A percentile compares a stretch with the other conserved stretches of the same genome.
phyloP scores from a whole-genome alignment of 352 stramenopile species.

The Phytophthora citricola region DNA sequence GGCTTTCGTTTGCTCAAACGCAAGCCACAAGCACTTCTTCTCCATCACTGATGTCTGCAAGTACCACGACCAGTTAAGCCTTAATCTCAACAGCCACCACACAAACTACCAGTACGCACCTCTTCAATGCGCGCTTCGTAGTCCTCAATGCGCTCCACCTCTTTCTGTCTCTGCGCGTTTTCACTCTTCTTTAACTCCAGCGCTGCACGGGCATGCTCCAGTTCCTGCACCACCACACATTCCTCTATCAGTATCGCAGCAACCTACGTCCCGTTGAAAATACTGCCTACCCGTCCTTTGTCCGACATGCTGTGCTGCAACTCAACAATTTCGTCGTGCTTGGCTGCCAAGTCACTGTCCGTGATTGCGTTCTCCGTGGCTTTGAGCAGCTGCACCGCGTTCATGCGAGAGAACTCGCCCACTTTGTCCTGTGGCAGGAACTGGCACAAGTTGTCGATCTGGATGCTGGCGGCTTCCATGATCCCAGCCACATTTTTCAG shows the following conservation, averaged over 20 bases:
- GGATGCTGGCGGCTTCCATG: conserved; percentile 91
- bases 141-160: conserved; percentile 86
- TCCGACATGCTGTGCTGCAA: conserved; percentile 76
- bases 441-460: conserved; percentile 99
- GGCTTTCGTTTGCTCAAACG: conserved; percentile 79
- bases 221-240: conserved; percentile 42
- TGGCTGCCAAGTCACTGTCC: conserved; percentile 73
- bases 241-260: conserved; percentile 5
- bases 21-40: conserved; percentile 88
- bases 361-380: conserved; percentile 81
- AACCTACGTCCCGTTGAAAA: background rate
- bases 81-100: background rate
- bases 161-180: conserved; percentile 79
- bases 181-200: conserved; percentile 88
- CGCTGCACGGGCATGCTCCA: conserved; percentile 65
- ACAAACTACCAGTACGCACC: conserved; percentile 33
- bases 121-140: conserved; percentile 84
- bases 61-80: background rate
- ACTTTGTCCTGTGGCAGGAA: conserved; percentile 99
- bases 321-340: conserved; percentile 82
- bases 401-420: conserved; percentile 91
- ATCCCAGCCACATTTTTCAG: conserved; percentile 79
- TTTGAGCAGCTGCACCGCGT: conserved; percentile 74
- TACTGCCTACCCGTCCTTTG: conserved; percentile 62
- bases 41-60: conserved; percentile 82